Evolutionary conservation across 2,329 filamentous ascomycete species (phyloP).

Genomic region (Penicillium sclerotigenum): DNA sequence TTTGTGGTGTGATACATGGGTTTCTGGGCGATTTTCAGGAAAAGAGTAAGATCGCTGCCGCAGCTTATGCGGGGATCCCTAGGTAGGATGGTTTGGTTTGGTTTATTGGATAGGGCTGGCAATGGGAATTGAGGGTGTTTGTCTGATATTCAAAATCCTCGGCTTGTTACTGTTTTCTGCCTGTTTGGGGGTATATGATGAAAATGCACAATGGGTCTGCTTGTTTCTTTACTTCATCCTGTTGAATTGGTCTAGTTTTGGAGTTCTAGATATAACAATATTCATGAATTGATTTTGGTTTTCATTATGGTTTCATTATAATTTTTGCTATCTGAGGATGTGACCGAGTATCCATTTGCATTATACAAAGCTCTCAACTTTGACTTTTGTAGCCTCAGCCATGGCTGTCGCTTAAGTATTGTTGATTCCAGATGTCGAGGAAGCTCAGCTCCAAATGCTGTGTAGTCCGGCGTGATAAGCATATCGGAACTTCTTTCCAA

Average conservation of each 20-base stretch:
- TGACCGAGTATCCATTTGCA: not conserved
- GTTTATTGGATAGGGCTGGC: not conserved
- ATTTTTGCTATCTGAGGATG: not conserved
- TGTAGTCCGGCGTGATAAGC: not conserved
- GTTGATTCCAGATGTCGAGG: not conserved
- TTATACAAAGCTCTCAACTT: not conserved
- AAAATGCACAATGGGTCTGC: not conserved
- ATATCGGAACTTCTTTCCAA: not conserved
- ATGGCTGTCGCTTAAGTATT: not conserved
- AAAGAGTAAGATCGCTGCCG: slow-evolving; percentile 28
- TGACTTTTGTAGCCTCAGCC: not conserved
- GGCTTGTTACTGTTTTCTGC: slow-evolving; percentile 21
- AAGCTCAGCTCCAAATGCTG: not conserved
- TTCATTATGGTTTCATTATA: slow-evolving; percentile 3
- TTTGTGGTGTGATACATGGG: slow-evolving; percentile 64
- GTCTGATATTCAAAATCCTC: not conserved
- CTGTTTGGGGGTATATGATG: not conserved
- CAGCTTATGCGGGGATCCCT: slow-evolving; percentile 49
- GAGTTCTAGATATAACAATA: not conserved
- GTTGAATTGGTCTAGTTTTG: not conserved
- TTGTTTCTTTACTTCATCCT: not conserved
- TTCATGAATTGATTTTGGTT: not conserved
- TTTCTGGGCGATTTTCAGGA: slow-evolving; percentile 57
- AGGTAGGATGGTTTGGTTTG: slow-evolving; percentile 44
- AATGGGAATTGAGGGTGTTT: not conserved